phyloP scores from a whole-genome alignment of 1,284 basidiomycete genomes.

The Anthracocystis walkeri region DNA sequence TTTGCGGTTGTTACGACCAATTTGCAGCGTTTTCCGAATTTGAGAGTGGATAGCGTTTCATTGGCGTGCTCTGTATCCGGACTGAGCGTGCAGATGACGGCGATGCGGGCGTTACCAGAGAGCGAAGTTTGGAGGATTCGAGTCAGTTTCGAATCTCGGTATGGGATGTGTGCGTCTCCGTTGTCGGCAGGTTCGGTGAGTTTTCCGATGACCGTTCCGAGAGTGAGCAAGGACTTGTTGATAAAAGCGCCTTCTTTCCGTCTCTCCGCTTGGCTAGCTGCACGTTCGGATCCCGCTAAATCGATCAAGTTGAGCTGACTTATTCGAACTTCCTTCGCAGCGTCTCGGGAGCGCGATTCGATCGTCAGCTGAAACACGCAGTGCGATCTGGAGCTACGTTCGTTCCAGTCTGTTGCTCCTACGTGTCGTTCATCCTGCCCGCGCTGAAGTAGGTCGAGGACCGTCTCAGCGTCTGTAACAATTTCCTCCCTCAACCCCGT shows the following conservation, averaged over 20 bases:
- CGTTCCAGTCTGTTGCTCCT: constrained; percentile 97
- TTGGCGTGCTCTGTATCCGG: constrained; percentile 72
- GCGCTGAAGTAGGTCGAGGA: constrained; percentile 78
- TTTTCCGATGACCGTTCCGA: constrained; percentile 74
- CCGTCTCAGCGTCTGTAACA: constrained; percentile 72
- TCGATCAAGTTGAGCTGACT: constrained; percentile 73
- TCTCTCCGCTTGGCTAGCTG: constrained; percentile 73
- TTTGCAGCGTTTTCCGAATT: constrained; percentile 74
- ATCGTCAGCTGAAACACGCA: constrained; percentile 75
- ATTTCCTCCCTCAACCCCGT: constrained; percentile 73
- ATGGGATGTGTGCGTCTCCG: constrained; percentile 72
- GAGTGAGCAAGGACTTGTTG: constrained; percentile 71
- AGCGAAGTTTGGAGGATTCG: constrained; percentile 74
- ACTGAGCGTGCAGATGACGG: constrained; percentile 74
- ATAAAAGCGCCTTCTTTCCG: constrained; percentile 72
- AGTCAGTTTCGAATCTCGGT: constrained; percentile 74
- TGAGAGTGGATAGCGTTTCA: constrained; percentile 74
- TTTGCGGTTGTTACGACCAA: constrained; percentile 74
- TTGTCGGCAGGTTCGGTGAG: constrained; percentile 70
- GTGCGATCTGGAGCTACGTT: constrained; percentile 91
- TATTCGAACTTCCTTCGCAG: constrained; percentile 57
- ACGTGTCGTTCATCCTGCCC: constrained; percentile 90
- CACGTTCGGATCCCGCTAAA: constrained; percentile 74
- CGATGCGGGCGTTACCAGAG: constrained; percentile 73
- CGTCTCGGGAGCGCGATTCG: constrained; percentile 42